These are phyloP conservation scores for Collariella sp. DNA, from an alignment of 495 filamentous ascomycete species.

Conservation along the genomic window DNA sequence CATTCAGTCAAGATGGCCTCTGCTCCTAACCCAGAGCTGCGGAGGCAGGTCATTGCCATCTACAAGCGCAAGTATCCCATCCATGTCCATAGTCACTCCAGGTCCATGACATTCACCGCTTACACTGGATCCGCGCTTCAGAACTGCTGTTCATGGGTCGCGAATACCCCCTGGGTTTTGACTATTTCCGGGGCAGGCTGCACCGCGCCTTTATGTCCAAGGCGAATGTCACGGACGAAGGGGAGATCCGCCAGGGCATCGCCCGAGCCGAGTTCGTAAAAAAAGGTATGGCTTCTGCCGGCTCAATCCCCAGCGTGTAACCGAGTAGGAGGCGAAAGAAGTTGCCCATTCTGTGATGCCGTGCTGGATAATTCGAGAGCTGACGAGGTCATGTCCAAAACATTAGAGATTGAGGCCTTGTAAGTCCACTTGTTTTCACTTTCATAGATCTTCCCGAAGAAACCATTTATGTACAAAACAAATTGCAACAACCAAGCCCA, in stretches of 20 bases:
- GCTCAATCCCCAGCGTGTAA: too few relatives aligned
- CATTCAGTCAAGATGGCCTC: neutral
- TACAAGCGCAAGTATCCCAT: constrained; percentile 68
- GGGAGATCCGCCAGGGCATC: constrained; percentile 66
- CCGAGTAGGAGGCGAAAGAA: too few relatives aligned
- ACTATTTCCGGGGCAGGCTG: constrained; percentile 71
- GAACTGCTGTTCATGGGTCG: constrained; percentile 78
- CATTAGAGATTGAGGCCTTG: constrained; percentile 79
- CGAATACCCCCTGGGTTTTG: constrained; percentile 80
- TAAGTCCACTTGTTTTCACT: constrained; percentile 45
- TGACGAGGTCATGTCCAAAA: neutral
- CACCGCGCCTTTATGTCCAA: constrained; percentile 80
- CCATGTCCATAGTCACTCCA: neutral
- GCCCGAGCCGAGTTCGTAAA: constrained; percentile 77
- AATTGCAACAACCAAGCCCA: neutral
- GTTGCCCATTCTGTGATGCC: too few relatives aligned
- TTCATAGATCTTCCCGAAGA: too few relatives aligned
- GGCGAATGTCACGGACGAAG: constrained; percentile 57
- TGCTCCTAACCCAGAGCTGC: constrained; percentile 47
- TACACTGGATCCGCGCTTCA: constrained; percentile 22
- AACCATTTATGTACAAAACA: too few relatives aligned
- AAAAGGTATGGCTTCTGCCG: constrained; percentile 54
- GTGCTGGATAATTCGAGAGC: too few relatives aligned
- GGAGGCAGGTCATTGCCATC: constrained; percentile 72
- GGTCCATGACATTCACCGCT: neutral